phyloP scores from a whole-genome alignment of 1,284 basidiomycete genomes.

The Ustilago bromivora region DNA sequence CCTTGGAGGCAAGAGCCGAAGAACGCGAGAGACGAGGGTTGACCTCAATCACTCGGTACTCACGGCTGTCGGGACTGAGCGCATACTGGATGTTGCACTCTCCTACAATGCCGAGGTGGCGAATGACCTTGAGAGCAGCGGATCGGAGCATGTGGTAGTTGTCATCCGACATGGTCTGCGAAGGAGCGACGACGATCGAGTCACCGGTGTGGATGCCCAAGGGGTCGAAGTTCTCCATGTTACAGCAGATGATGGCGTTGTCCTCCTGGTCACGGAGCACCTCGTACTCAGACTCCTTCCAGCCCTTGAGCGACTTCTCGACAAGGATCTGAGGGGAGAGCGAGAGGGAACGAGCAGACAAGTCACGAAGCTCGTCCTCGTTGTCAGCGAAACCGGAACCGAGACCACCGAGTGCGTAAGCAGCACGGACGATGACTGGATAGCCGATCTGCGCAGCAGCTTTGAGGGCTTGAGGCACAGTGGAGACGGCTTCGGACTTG shows the following conservation, averaged over 20 bases:
- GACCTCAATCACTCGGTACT: constrained; percentile 91
- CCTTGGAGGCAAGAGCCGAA: constrained; percentile 94
- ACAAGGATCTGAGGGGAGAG: constrained; percentile 96
- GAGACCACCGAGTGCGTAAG: constrained; percentile 97
- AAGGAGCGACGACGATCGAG: constrained; percentile 99
- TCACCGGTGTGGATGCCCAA: constrained; percentile 99
- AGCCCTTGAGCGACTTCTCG: constrained; percentile 98
- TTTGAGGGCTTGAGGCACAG: constrained; percentile 88
- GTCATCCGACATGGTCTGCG: constrained; percentile 91
- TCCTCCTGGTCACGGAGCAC: constrained; percentile 97
- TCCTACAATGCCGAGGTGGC: constrained; percentile 97
- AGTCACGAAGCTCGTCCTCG: constrained; percentile 91
- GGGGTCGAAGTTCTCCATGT: constrained; percentile 99
- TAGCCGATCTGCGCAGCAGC: constrained; percentile 94
- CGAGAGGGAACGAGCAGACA: constrained; percentile 89
- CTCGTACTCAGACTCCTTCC: constrained; percentile 99
- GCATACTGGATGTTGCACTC: constrained; percentile 99
- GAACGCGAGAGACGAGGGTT: constrained; percentile 67
- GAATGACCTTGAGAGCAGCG: constrained; percentile 95
- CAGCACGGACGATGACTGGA: constrained; percentile 97
- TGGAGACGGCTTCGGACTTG: constrained; percentile 96
- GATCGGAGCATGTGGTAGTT: constrained; percentile 99
- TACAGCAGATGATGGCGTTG: constrained; percentile 87
- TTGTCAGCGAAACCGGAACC: constrained; percentile 98
- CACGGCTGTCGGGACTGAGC: constrained; percentile 88